phyloP scores from a whole-genome alignment of 2,329 filamentous ascomycete species.

The Chalara sp. region DNA sequence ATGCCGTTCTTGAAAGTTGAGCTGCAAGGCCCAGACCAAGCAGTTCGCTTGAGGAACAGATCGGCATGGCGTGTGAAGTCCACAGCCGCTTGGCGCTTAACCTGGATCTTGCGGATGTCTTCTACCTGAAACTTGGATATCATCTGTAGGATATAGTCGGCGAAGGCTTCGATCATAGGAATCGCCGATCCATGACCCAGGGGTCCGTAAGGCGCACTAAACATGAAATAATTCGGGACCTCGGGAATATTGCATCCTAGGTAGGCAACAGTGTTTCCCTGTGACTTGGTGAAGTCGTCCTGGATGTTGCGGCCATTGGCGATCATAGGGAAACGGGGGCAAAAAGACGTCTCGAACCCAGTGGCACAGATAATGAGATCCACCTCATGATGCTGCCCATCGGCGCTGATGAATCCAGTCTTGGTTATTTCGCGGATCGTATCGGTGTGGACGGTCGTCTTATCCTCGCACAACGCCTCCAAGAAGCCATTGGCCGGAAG shows the following conservation, averaged over 20 bases:
- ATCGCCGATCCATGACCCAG: slow-evolving; percentile 23
- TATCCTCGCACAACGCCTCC: not conserved
- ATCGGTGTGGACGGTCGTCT: slow-evolving; percentile 10
- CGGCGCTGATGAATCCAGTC: slow-evolving; percentile 26
- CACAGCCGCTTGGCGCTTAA: slow-evolving; percentile 31
- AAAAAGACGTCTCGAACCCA: slow-evolving; percentile 26
- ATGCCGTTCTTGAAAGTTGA: slow-evolving; percentile 22
- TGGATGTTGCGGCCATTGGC: slow-evolving; percentile 13
- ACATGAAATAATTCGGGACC: slow-evolving; percentile 17
- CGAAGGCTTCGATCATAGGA: slow-evolving; percentile 27
- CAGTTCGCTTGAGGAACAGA: slow-evolving; percentile 27
- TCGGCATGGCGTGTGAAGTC: slow-evolving; percentile 24
- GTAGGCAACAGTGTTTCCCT: slow-evolving; percentile 20
- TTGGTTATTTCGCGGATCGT: slow-evolving; percentile 24
- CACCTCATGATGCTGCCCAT: slow-evolving; percentile 23
- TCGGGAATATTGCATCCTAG: slow-evolving; percentile 16
- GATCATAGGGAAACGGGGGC: slow-evolving; percentile 19
- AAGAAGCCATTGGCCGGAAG: not conserved
- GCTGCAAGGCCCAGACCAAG: slow-evolving; percentile 17
- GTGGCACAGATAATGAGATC: slow-evolving; percentile 32
- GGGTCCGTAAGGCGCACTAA: slow-evolving; percentile 27
- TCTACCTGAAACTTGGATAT: slow-evolving; percentile 28
- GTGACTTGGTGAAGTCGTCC: slow-evolving; percentile 14
- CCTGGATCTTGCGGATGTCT: slow-evolving; percentile 33
- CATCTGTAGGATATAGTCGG: slow-evolving; percentile 29